A percentile compares a stretch with the other conserved stretches of the same genome.
Conservation (phyloP, 1,139 yeast species). For the Blastobotrys aristatus region DNA sequence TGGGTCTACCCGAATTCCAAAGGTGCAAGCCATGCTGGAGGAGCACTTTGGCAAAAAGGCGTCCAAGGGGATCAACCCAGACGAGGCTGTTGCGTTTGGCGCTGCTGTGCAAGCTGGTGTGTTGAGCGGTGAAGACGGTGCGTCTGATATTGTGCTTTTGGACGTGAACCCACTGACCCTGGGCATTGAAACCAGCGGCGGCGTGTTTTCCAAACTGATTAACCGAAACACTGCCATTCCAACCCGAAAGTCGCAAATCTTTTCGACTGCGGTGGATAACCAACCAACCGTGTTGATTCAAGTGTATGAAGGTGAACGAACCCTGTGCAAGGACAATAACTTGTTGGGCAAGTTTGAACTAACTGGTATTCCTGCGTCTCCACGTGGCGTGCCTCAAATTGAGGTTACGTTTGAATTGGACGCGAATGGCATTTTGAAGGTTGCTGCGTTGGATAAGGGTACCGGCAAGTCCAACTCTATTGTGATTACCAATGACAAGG, state of each 20-base stretch:
- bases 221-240: slow-evolving; percentile 92
- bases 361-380: slow-evolving; percentile 91
- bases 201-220: slow-evolving; percentile 87
- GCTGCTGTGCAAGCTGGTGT: slow-evolving; percentile 93
- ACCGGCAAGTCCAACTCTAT: slow-evolving; percentile 86
- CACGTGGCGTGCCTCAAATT: slow-evolving; percentile 97
- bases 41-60: slow-evolving; percentile 97
- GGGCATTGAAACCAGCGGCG: slow-evolving; percentile 95
- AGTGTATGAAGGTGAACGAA: slow-evolving; percentile 93
- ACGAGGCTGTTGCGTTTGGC: slow-evolving; percentile 98
- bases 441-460: slow-evolving; percentile 92
- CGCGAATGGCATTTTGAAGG: slow-evolving; percentile 91
- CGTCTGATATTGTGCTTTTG: slow-evolving; percentile 75
- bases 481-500: slow-evolving; percentile 89
- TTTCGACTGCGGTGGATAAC: slow-evolving; percentile 90
- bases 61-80: slow-evolving; percentile 96
- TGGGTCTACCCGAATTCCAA: slow-evolving; percentile 99
- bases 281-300: slow-evolving; percentile 92
- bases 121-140: slow-evolving; percentile 85
- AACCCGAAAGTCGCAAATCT: slow-evolving; percentile 92
- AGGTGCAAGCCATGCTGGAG: slow-evolving; percentile 93
- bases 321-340: slow-evolving; percentile 90
- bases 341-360: slow-evolving; percentile 89
- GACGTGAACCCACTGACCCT: slow-evolving; percentile 87
- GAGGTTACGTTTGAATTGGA: slow-evolving; percentile 92